Percentiles rank a stretch among this genome's conserved stretches.
These are phyloP conservation scores for Saccharomycopsis sp. DNA, from an alignment of 805 yeast genomes.

Conservation along the genomic window DNA sequence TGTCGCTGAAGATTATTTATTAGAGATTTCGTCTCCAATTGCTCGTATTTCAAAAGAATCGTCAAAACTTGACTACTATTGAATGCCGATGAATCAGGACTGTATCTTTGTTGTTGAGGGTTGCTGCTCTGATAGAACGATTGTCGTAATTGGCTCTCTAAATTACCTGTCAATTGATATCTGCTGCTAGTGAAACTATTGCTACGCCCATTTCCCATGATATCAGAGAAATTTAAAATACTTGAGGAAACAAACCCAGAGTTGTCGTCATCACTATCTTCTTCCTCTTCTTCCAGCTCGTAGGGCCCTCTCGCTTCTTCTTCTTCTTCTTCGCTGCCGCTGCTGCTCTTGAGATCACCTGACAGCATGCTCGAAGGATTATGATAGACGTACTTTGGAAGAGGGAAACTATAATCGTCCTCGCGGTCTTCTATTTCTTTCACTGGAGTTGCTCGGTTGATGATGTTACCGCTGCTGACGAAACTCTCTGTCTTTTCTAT, in stretches of 20 bases:
- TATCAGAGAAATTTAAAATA: slow-evolving; percentile 1
- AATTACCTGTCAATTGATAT: not conserved
- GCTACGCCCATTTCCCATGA: not conserved
- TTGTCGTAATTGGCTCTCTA: not conserved
- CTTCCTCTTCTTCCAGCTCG: not conserved
- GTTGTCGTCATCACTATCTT: not conserved
- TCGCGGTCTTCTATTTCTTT: not conserved
- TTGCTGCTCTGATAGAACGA: not conserved
- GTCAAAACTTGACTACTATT: not conserved
- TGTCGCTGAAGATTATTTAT: not conserved
- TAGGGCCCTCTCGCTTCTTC: not conserved
- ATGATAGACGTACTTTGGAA: not conserved
- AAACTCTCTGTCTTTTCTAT: not conserved
- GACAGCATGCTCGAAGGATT: not conserved
- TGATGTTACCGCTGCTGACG: not conserved
- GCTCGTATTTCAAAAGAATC: not conserved
- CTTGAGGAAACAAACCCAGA: not conserved
- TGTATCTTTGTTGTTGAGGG: not conserved
- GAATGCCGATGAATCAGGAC: not conserved
- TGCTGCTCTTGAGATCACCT: not conserved
- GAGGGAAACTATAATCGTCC: not conserved
- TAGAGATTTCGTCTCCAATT: not conserved
- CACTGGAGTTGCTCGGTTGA: not conserved
- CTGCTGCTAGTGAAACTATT: not conserved
- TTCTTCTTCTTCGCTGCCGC: not conserved